Percentiles rank a stretch among this genome's conserved stretches.
Evolutionary conservation across 805 yeast genomes (phyloP).

Genomic region (Peterozyma toletana): DNA sequence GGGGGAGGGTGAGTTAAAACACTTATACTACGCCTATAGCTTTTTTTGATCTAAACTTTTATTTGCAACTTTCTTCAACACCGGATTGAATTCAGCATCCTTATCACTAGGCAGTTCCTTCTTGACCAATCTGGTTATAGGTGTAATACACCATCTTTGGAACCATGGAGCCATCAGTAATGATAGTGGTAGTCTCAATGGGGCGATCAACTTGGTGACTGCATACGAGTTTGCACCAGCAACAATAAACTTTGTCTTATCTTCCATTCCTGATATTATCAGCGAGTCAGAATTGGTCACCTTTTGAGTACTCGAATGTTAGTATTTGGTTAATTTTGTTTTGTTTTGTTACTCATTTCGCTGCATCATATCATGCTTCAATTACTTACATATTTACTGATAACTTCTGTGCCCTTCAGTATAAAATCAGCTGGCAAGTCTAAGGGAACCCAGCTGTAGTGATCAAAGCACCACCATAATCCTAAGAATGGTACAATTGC

Average conservation of each 20-base stretch:
- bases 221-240: slow-evolving; percentile 31
- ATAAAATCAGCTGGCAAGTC: slow-evolving; percentile 41
- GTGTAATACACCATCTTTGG: slow-evolving; percentile 10
- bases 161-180: slow-evolving; percentile 26
- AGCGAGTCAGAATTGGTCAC: too few species aligned
- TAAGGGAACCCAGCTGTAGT: slow-evolving; percentile 32
- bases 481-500: slow-evolving; percentile 46
- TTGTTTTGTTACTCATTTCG: too few species aligned
- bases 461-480: slow-evolving; percentile 42
- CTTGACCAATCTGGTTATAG: not conserved
- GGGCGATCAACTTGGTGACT: slow-evolving; percentile 20
- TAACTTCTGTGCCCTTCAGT: slow-evolving; percentile 4
- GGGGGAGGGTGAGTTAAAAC: too few species aligned
- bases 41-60: too few species aligned
- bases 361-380: too few species aligned
- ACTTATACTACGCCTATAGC: too few species aligned
- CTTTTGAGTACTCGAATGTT: too few species aligned
- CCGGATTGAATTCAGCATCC: too few species aligned
- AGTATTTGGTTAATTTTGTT: too few species aligned
- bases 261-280: slow-evolving; percentile 4
- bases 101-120: not conserved
- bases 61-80: too few species aligned
- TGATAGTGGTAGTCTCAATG: slow-evolving; percentile 21
- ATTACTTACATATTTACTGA: slow-evolving; percentile 1
- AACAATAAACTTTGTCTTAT: slow-evolving; percentile 19